phyloP scores from a whole-genome alignment of 1,284 basidiomycete species.

The Ganoderma sinense region DNA sequence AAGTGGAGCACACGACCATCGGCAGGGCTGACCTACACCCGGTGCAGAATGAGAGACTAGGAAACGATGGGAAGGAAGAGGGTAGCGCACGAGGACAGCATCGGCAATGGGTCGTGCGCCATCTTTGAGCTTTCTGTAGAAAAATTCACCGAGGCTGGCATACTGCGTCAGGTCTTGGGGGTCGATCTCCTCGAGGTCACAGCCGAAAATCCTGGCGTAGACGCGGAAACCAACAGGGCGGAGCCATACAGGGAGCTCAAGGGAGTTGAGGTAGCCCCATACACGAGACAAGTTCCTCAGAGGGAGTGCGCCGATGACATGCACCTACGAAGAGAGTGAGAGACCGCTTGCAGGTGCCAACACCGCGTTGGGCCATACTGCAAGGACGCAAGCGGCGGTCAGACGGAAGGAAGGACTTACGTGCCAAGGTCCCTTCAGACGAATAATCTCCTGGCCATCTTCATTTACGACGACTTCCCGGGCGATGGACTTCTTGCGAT shows the following conservation, averaged over 20 bases:
- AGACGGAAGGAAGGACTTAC: constrained; percentile 54
- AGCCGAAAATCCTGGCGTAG: constrained; percentile 91
- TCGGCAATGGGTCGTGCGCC: constrained; percentile 86
- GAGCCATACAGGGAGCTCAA: constrained; percentile 95
- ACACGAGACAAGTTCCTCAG: constrained; percentile 93
- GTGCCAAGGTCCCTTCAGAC: constrained; percentile 93
- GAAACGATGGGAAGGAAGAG: background rate
- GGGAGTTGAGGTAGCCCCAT: constrained; percentile 95
- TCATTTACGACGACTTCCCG: constrained; percentile 79
- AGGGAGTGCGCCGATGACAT: constrained; percentile 95
- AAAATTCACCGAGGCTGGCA: constrained; percentile 90
- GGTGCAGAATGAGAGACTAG: background rate
- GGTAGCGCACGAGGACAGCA: constrained; percentile 70
- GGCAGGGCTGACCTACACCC: constrained; percentile 83
- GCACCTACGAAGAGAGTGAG: constrained; percentile 65
- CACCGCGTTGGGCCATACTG: background rate
- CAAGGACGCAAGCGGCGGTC: background rate
- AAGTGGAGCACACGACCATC: constrained; percentile 95
- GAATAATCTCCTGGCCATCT: constrained; percentile 74
- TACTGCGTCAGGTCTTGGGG: constrained; percentile 81
- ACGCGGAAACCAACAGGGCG: constrained; percentile 88
- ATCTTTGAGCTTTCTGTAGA: constrained; percentile 89
- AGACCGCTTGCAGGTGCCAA: background rate
- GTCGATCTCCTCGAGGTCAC: constrained; percentile 93
- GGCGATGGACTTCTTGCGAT: constrained; percentile 64